Evolutionary conservation across 192 early-diverging fungal species (phyloP), one percentile per base, ranked within the genome.

Genomic region (Helicostylum pulchrum): DNA sequence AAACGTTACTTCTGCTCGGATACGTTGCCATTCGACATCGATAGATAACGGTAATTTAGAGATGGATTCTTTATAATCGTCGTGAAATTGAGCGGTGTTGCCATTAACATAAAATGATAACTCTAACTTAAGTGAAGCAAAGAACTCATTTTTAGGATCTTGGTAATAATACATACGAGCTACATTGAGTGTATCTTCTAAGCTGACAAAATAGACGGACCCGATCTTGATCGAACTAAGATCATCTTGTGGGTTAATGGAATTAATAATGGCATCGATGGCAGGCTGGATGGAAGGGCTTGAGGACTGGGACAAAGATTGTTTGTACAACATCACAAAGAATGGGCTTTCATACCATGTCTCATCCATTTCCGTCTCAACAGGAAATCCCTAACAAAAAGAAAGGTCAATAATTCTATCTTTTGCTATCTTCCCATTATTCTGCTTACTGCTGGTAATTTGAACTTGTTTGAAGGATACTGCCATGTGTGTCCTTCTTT

Each of bases 1-100:
- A 2, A 26, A 26, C 12, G 12, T 20, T 14, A 30, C 36, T 46
- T 50, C 53, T 2, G 11, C 31, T 19, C 64, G 43, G 39, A 56
- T 55, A 20, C 53, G 39, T 31, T 65, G 64, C 64, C 64, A 65
- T 3, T 45, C 43, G 34, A 65, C 17, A 56, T 65, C 64, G 12
- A 65, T n/a, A 2, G 64, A 52, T 43, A 55, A 44, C 1, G 53
- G 53, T 20, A 56, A 17, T 1, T 47, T 39, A 3, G 45, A 20
- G 21, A 55, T 32, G 0, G 31, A 45, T 20, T 36, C n/a, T 0
- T 54, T 23, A 20, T 55, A 31, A 48, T 65, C 50, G 14, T 36
- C 15, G 12, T 47, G 21, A 45, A 47, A 65, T 4, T 26, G 23
- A 15, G 50, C 34, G n/a, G 62, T 45, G 7, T 14, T 8, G 45